phyloP scores from a whole-genome alignment of 2,329 filamentous ascomycete genomes.

The Colletotrichum eremochloae region DNA sequence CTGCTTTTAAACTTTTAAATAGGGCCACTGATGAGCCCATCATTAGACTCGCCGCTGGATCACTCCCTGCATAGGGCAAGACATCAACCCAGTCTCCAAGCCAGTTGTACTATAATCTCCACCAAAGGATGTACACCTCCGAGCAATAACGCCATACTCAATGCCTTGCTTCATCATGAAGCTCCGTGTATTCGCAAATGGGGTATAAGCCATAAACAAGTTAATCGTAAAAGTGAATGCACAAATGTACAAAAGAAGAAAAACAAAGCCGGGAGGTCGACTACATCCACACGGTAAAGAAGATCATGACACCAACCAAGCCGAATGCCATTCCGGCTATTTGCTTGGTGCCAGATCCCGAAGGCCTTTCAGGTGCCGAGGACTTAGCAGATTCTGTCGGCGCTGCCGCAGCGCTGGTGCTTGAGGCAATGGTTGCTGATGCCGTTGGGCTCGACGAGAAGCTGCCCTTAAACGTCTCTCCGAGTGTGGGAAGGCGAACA shows the following conservation, averaged over 20 bases:
- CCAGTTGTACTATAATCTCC: background rate
- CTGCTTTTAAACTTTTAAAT: background rate
- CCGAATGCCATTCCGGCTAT: slow-evolving; percentile 64
- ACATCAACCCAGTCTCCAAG: background rate
- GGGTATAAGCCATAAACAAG: slow-evolving; percentile 36
- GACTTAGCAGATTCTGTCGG: slow-evolving; percentile 51
- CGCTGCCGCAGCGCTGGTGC: slow-evolving; percentile 43
- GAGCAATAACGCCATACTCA: slow-evolving; percentile 22
- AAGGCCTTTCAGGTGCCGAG: slow-evolving; percentile 45
- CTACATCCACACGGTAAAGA: slow-evolving; percentile 65
- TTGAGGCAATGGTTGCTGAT: slow-evolving; percentile 30
- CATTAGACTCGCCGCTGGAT: background rate
- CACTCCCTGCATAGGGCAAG: background rate
- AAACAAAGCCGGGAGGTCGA: background rate
- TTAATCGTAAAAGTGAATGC: slow-evolving; percentile 26
- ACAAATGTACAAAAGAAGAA: slow-evolving; percentile 36
- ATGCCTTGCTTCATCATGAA: slow-evolving; percentile 27
- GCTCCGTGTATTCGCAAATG: slow-evolving; percentile 15
- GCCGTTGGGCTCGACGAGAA: slow-evolving; percentile 42
- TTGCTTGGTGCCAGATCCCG: slow-evolving; percentile 60
- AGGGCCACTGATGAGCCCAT: slow-evolving; percentile 14
- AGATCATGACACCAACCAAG: slow-evolving; percentile 64
- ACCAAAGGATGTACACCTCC: background rate
- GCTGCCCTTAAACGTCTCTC: slow-evolving; percentile 60
- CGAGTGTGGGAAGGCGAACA: slow-evolving; percentile 77